Percentiles rank a stretch among this genome's conserved stretches.
Evolutionary conservation across 2,329 filamentous ascomycete species (phyloP).

Genomic region (Aspergillus sp.): DNA sequence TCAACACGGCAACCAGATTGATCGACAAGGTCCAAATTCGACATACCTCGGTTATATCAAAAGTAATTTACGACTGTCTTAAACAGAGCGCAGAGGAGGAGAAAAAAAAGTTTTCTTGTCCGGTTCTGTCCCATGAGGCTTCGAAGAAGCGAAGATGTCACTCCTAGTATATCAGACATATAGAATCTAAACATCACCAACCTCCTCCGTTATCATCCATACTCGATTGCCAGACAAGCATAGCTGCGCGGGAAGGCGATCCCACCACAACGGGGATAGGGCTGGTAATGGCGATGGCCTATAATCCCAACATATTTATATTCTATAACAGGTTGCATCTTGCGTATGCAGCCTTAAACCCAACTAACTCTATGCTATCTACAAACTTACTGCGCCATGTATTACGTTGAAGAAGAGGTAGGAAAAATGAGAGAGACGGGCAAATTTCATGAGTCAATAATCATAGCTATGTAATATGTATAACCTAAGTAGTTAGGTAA

Average conservation of each 20-base stretch:
- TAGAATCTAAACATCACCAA: too few relatives aligned
- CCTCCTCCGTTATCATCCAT: not conserved
- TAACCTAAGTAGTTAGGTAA: slow-evolving; percentile 1
- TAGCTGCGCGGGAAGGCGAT: not conserved
- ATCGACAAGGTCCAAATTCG: not conserved
- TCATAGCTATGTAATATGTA: slow-evolving; percentile 2
- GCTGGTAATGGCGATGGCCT: not conserved
- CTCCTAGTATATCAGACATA: too few relatives aligned
- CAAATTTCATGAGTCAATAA: not conserved
- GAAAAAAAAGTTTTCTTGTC: too few relatives aligned
- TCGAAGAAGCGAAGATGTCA: too few relatives aligned
- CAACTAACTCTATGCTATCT: too few relatives aligned
- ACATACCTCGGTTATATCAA: too few relatives aligned
- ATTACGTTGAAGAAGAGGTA: not conserved
- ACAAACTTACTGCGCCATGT: not conserved
- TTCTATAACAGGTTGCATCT: too few relatives aligned
- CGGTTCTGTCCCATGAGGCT: too few relatives aligned
- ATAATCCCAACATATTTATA: not conserved
- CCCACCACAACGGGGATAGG: not conserved
- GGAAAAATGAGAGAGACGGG: not conserved
- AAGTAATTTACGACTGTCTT: too few relatives aligned
- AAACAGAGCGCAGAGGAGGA: too few relatives aligned
- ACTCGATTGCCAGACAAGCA: not conserved
- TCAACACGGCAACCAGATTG: not conserved
- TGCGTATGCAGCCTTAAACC: too few relatives aligned